Evolutionary conservation across 2,329 filamentous ascomycete species (phyloP), one percentile per base, ranked within the genome.

Genomic region (Talaromyces funiculosus): DNA sequence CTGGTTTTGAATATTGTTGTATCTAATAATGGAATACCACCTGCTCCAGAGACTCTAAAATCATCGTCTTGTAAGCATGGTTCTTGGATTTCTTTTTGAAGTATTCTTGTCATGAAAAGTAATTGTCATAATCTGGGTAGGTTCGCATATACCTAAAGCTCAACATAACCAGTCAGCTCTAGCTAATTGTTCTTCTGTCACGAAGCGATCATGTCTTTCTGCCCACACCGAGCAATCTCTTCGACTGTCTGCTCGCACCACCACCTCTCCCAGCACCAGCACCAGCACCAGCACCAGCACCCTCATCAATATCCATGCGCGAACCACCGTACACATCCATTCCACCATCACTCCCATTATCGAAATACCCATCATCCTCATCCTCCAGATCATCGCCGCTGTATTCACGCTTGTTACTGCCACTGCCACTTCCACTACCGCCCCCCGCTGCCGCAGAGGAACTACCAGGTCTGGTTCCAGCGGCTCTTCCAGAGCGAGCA

Each of bases 241-340:
- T 77, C 3, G 67, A 69, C 64, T 72, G 71, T 60, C 71, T 70
- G 18, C 63, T 61, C 33, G 54, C 53, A 56, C 63, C 61, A 45
- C 61, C 18, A 31, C 61, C 43, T 33, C 57, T 33, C 18, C n/a
- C 42, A 24, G 54, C 43, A 14, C 9, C 35, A 43, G 40, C 6
- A 62, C 55, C 38, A 20, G 67, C 67, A 47, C 67, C 73, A n/a
- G n/a, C 67, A 47, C 67, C 73, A 38, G 67, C 60, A 1, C 68
- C 69, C 59, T 75, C 72, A 62, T 77, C 75, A 57, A 75, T 72
- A 67, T 74, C 76, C 75, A 77, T 78, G 24, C 69, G 66, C 3
- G 72, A 71, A 40, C 29, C 51, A 31, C 29, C 56, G 8, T 38
- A 31, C 14, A 53, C 47, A 63, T 70, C 69, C 26, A 66, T 66